A percentile compares a stretch with the other conserved stretches of the same genome.
Evolutionary conservation across 257 asterid genomes (phyloP).

Genomic region (Pogostemon cablin): DNA sequence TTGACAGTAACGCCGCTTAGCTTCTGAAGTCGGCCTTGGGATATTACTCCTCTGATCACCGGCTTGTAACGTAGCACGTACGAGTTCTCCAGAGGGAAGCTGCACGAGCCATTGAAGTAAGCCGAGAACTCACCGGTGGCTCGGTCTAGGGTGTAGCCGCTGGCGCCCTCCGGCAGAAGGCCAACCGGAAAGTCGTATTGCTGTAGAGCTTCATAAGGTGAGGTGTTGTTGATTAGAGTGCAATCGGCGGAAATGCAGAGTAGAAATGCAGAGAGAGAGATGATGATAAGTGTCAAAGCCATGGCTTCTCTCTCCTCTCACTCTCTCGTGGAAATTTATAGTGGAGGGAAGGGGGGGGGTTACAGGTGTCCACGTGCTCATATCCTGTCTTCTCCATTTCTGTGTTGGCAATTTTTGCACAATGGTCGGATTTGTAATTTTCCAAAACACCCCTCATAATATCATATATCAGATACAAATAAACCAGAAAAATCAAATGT

Average conservation of each 20-base stretch:
- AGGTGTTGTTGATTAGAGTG: conserved; percentile 5
- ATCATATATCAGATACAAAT: no score
- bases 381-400: background rate
- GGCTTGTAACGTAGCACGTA: conserved; percentile 43
- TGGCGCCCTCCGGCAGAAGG: conserved; percentile 57
- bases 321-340: background rate
- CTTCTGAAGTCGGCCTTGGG: conserved; percentile 34
- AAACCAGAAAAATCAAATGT: no score
- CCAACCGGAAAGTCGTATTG: conserved; percentile 58
- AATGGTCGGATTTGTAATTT: no score
- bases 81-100: conserved; percentile 40
- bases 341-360: conserved; percentile 5
- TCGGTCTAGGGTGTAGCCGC: conserved; percentile 40
- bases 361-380: conserved; percentile 30
- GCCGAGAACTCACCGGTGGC: conserved; percentile 50
- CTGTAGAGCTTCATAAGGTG: conserved; percentile 51
- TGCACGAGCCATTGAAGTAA: conserved; percentile 45
- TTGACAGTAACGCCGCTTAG: conserved; percentile 53
- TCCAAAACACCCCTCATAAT: no score
- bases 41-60: conserved; percentile 44
- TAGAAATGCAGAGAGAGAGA: background rate
- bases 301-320: background rate
- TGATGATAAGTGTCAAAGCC: conserved; percentile 1
- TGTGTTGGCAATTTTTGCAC: conserved; percentile 19
- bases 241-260: background rate